These are phyloP conservation scores for Gnomoniopsis smithogilvyi DNA, from an alignment of 2,329 filamentous ascomycete species.

Conservation along the genomic window DNA sequence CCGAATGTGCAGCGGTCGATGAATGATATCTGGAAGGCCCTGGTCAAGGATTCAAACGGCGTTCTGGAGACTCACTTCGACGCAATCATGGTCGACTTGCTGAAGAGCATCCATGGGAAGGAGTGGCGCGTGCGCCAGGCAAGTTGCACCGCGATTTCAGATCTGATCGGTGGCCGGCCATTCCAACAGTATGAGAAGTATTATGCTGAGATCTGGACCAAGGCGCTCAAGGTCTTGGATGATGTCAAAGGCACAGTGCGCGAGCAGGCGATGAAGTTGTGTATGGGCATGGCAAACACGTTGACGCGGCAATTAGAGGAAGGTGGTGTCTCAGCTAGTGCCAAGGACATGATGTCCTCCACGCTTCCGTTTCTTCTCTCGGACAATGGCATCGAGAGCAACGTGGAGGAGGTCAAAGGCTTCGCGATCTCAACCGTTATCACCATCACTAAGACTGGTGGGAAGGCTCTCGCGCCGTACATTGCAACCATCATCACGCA, in stretches of 20 bases:
- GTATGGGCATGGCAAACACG: slow-evolving; percentile 78
- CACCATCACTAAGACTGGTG: slow-evolving; percentile 85
- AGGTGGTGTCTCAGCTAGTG: slow-evolving; percentile 66
- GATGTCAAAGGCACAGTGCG: slow-evolving; percentile 94
- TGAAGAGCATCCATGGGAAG: slow-evolving; percentile 80
- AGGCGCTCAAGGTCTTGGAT: slow-evolving; percentile 86
- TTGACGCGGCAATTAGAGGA: slow-evolving; percentile 83
- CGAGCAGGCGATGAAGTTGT: slow-evolving; percentile 74
- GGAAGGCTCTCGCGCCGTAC: slow-evolving; percentile 74
- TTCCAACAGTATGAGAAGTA: slow-evolving; percentile 78
- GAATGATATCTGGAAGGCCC: slow-evolving; percentile 94
- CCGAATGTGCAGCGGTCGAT: slow-evolving; percentile 89
- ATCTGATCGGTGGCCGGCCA: slow-evolving; percentile 78
- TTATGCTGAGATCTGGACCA: slow-evolving; percentile 79
- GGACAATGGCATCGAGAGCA: slow-evolving; percentile 82
- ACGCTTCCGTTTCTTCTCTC: slow-evolving; percentile 90
- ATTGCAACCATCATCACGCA: slow-evolving; percentile 78
- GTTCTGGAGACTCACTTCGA: slow-evolving; percentile 82
- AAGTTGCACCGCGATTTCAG: slow-evolving; percentile 83
- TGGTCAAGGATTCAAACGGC: slow-evolving; percentile 82
- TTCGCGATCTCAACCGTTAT: slow-evolving; percentile 83
- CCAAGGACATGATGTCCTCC: slow-evolving; percentile 76
- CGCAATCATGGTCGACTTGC: slow-evolving; percentile 80
- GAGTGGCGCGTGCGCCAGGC: slow-evolving; percentile 95
- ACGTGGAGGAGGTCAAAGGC: slow-evolving; percentile 79